Base-by-base conservation (phyloP, 352 stramenopile species). In the Thalassiosira tumida region DNA sequence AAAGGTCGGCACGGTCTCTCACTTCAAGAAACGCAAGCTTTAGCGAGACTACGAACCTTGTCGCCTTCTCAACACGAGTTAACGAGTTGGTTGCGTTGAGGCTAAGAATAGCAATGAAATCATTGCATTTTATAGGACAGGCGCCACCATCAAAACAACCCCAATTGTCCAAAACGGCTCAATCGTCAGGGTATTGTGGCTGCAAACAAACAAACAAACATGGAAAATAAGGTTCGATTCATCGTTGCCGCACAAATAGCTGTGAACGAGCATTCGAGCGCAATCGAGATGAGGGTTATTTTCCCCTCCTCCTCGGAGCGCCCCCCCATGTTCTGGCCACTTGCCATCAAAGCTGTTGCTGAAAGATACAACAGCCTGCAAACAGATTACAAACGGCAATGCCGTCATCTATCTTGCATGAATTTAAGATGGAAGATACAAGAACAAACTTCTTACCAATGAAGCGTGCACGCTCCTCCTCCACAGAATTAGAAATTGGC, bases 41-140 rank as follows among this genome's bases (percentile, higher is more conserved):
- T 77, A 35, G 69, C 38, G 37, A 37, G 24, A 2, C 69, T 40
- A 24, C 69, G 17, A 2, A 33, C n/a, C 2, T 51, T 92, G 14
- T 72, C 70, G 17, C 81, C 87, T 50, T 29, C 75, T 26, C 87
- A 92, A 78, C 80, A 88, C 67, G 80, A 88, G 29, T 29, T 92
- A 2, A 47, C 88, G 43, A 72, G 51, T 40, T 88, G 59, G 91
- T 78, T 80, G 84, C 21, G 87, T 95, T 41, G 90, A 90, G 29
- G 88, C 88, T 70, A 87, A 96, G 78, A 89, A 96, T 90, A 89
- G 95, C 54, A 95, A 95, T 84, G 79, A 38, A 2, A 82, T 87
- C n/a, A 50, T 83, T 81, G 86, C n/a, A n/a, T n/a, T n/a, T n/a
- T n/a, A n/a, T n/a, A n/a, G n/a, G n/a, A n/a, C n/a, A n/a, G n/a